phyloP scores from a whole-genome alignment of 1,139 yeast genomes.

The Sugiyamaella neomexicana region DNA sequence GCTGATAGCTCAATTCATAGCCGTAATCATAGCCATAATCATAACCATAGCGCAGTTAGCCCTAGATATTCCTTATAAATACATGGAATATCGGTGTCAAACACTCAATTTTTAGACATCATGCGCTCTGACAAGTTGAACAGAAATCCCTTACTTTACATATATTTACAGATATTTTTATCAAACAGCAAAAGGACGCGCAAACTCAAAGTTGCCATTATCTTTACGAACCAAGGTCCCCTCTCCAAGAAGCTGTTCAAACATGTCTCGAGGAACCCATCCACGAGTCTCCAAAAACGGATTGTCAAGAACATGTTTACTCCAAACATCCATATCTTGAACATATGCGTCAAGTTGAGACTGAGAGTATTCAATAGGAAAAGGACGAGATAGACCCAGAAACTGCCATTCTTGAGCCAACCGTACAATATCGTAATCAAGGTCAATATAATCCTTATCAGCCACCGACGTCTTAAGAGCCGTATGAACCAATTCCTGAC shows the following conservation, averaged over 20 bases:
- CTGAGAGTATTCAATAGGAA: conserved; percentile 62
- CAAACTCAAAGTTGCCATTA: conserved; percentile 47
- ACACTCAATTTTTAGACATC: no score
- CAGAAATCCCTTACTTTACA: no score
- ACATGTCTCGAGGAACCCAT: conserved; percentile 94
- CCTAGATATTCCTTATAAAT: no score
- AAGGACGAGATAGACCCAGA: conserved; percentile 42
- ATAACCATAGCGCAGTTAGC: no score
- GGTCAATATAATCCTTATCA: conserved; percentile 67
- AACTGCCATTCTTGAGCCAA: conserved; percentile 59
- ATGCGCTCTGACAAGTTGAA: no score
- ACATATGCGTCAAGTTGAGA: conserved; percentile 59
- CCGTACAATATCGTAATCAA: conserved; percentile 73
- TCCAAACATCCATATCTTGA: conserved; percentile 62
- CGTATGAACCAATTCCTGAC: conserved; percentile 43
- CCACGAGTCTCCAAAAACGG: conserved; percentile 93
- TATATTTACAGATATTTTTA: no score
- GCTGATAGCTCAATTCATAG: no score
- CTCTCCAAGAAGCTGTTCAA: conserved; percentile 63
- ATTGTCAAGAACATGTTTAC: conserved; percentile 60
- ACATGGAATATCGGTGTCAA: no score
- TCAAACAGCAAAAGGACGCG: conserved; percentile 19
- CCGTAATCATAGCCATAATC: no score
- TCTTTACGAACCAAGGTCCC: conserved; percentile 57
- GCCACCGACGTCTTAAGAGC: conserved; percentile 64